These are phyloP conservation scores for Coccomyxa sp. DNA, from an alignment of 139 green algal genomes.

Conservation along the genomic window DNA sequence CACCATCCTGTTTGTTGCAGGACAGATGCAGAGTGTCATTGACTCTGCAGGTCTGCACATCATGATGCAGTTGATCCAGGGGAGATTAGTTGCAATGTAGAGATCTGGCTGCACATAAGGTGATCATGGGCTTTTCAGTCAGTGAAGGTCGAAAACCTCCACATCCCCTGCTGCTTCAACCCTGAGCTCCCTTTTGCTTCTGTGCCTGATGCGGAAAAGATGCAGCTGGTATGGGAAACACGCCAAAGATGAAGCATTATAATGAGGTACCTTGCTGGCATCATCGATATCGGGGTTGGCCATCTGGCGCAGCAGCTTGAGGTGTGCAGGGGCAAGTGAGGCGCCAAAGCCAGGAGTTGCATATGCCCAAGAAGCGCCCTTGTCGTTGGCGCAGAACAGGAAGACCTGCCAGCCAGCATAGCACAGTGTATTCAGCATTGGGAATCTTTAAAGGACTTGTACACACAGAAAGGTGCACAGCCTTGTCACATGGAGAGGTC, in stretches of 20 bases:
- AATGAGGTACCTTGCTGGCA: not conserved
- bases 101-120: not conserved
- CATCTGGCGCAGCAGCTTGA: conserved; percentile 37
- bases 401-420: conserved; percentile 37
- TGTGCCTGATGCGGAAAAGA: no score
- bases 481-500: not conserved
- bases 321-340: conserved; percentile 23
- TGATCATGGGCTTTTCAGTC: no score
- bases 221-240: no score
- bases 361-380: conserved; percentile 57
- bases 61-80: no score
- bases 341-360: conserved; percentile 42
- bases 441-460: not conserved
- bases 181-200: no score
- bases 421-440: not conserved
- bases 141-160: no score
- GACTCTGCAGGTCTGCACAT: not conserved
- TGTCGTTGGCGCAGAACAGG: conserved; percentile 59
- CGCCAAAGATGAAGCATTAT: no score
- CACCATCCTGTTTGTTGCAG: not conserved
- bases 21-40: not conserved
- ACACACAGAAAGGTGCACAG: not conserved
- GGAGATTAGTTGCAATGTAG: not conserved
- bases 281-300: conserved; percentile 8
- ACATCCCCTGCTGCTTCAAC: no score